These are phyloP conservation scores for Aurantiochytrium sp. DNA, from an alignment of 108 stramenopile genomes.

Conservation along the genomic window DNA sequence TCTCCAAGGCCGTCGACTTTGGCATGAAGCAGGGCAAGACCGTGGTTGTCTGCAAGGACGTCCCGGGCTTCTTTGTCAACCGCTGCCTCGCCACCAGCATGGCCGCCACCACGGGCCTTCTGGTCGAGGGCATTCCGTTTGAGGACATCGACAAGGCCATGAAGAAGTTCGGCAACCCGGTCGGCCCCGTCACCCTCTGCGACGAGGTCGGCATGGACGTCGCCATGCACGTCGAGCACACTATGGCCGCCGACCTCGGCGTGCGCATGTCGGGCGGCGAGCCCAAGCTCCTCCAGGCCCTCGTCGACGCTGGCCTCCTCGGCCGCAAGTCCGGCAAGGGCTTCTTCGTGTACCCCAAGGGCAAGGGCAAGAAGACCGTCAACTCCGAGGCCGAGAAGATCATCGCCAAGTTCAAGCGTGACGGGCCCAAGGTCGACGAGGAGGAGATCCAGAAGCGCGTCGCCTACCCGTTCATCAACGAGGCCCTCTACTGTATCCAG, in stretches of 20 bases:
- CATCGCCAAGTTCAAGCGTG: constrained; percentile 58
- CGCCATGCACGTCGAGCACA: constrained; percentile 76
- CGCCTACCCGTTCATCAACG: constrained; percentile 89
- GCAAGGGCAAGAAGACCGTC: constrained; percentile 72
- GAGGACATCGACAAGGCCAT: constrained; percentile 84
- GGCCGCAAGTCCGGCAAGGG: constrained; percentile 94
- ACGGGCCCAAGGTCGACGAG: constrained; percentile 66
- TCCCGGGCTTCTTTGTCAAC: constrained; percentile 99
- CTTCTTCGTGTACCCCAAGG: constrained; percentile 87
- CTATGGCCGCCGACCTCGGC: constrained; percentile 85
- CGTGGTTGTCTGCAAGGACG: constrained; percentile 94
- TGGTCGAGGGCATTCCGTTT: constrained; percentile 74
- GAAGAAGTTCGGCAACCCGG: constrained; percentile 92
- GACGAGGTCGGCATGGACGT: constrained; percentile 97
- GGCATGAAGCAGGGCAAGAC: constrained; percentile 98
- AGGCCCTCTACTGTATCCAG: constrained; percentile 93
- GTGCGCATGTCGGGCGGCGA: constrained; percentile 91
- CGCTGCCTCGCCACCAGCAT: constrained; percentile 95
- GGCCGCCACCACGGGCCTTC: constrained; percentile 73
- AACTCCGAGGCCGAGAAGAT: constrained; percentile 67
- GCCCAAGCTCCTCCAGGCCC: constrained; percentile 75
- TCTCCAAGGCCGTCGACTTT: constrained; percentile 86
- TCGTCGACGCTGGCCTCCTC: constrained; percentile 90
- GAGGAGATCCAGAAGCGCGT: constrained; percentile 90
- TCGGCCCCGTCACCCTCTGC: constrained; percentile 83